Evolutionary conservation across 169 alveolate species (phyloP).

Genomic region (Cryptosporidium tyzzeri): DNA sequence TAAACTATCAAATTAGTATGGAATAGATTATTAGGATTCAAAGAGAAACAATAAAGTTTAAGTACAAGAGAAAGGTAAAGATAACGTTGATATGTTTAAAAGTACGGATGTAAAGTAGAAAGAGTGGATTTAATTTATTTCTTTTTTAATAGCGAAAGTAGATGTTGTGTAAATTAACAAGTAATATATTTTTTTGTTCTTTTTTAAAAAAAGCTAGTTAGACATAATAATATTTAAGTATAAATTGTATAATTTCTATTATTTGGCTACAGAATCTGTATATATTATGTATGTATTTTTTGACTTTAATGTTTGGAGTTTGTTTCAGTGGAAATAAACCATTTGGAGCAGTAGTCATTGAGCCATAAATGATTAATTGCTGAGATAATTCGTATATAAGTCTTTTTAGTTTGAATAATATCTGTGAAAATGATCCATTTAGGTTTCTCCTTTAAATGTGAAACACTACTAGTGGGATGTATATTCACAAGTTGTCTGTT

Average conservation of each 20-base stretch:
- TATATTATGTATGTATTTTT: neutral
- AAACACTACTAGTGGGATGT: slow-evolving; percentile 86
- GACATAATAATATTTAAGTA: too few species aligned
- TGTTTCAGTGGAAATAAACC: slow-evolving; percentile 25
- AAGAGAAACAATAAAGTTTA: too few species aligned
- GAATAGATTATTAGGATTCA: too few species aligned
- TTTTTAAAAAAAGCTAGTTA: too few species aligned
- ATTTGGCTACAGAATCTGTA: neutral
- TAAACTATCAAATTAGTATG: too few species aligned
- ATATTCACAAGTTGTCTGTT: slow-evolving; percentile 77
- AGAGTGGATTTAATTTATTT: too few species aligned
- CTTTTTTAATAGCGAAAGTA: too few species aligned
- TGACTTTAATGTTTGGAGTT: neutral
- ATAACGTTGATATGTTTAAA: too few species aligned
- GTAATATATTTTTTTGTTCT: too few species aligned
- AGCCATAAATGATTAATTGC: slow-evolving; percentile 79
- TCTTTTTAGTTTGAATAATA: slow-evolving; percentile 88
- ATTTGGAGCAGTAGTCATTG: slow-evolving; percentile 47
- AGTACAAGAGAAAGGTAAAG: too few species aligned
- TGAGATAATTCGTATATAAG: slow-evolving; percentile 87
- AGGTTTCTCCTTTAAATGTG: slow-evolving; percentile 79
- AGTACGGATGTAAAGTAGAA: too few species aligned
- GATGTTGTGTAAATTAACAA: too few species aligned
- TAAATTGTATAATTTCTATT: neutral
- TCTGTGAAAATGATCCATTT: slow-evolving; percentile 89